phyloP scores from a whole-genome alignment of 2,329 filamentous ascomycete genomes.

The Aspergillus proliferans region DNA sequence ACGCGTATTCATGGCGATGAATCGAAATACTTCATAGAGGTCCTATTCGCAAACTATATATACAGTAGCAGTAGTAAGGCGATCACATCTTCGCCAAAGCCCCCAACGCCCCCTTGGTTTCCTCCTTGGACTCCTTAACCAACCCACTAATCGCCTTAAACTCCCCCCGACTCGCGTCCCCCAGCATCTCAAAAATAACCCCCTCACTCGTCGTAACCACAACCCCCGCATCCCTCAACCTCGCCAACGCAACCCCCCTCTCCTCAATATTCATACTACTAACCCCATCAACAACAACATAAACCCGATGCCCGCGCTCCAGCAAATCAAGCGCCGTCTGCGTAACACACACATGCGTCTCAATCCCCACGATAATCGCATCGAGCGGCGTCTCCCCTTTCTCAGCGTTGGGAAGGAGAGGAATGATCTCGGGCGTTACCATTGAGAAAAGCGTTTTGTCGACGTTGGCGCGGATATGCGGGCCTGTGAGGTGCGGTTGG shows the following conservation, averaged over 20 bases:
- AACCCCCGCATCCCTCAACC: constrained; percentile 69
- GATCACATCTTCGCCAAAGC: constrained; percentile 56
- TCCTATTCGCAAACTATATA: background rate
- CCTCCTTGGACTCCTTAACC: constrained; percentile 68
- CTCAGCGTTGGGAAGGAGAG: constrained; percentile 22
- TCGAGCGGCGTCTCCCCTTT: constrained; percentile 41
- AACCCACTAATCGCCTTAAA: constrained; percentile 69
- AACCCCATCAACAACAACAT: constrained; percentile 82
- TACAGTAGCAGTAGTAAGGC: background rate
- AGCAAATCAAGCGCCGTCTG: constrained; percentile 84
- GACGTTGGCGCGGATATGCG: constrained; percentile 50
- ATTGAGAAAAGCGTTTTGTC: constrained; percentile 94
- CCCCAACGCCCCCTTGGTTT: constrained; percentile 64
- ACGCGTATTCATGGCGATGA: no score
- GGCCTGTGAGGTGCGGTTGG: constrained; percentile 37
- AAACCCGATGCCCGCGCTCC: constrained; percentile 68
- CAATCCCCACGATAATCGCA: constrained; percentile 81
- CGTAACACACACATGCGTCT: constrained; percentile 88
- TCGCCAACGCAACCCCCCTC: constrained; percentile 67
- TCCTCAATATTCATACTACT: constrained; percentile 81
- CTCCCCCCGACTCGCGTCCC: constrained; percentile 64
- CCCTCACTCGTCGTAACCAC: constrained; percentile 82
- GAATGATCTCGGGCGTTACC: constrained; percentile 63
- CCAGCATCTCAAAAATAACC: constrained; percentile 81
- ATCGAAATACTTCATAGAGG: no score